Base-by-base conservation (phyloP, 225 moss, liverwort and hornwort species). In the Marchantia polymorpha region DNA sequence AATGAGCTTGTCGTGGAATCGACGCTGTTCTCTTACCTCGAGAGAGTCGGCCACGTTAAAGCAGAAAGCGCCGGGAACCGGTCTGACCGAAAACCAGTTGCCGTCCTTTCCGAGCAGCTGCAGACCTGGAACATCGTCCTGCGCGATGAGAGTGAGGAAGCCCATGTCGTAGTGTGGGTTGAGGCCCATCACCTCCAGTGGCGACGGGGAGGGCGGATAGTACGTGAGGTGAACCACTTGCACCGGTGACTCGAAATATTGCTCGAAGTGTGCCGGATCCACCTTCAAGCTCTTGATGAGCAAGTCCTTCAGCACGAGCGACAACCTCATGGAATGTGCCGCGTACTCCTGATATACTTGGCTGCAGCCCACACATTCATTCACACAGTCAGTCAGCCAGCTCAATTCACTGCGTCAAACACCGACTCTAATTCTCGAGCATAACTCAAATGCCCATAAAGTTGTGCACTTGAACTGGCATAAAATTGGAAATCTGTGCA, bases 31-130 rank as follows among this genome's bases (percentile, higher is more conserved):
- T 11, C 72, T 39, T 80, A 91, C 92, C 89, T 92, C 83, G 75
- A 92, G 87, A 29, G 89, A 88, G 59, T 92, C 92, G 15, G 88
- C 92, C 69, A 89, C 78, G 64, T 92, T 91, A 55, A 92, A 82
- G 63, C 89, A 88, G 75, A 91, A 89, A 75, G 91, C 88, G 70
- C 89, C 86, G 0, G 88, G 89, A 19, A 86, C 81, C 10, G 92
- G 92, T 61, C 86, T 86, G 55, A 91, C 87, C 9, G 92, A 86
- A 60, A 92, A 80, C 92, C 92, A 92, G 67, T 84, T 66, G 52
- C 86, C 89, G 51, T 84, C 83, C 31, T 89, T 89, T 26, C 53
- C 68, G 65, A 85, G 87, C 76, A 92, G 85, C 76, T 92, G 91
- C 19, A 92, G 46, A n/a, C 92, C 91, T 26, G 91, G 88, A 27